phyloP scores from a whole-genome alignment of 495 filamentous ascomycete genomes.

The Penicillium daleae region DNA sequence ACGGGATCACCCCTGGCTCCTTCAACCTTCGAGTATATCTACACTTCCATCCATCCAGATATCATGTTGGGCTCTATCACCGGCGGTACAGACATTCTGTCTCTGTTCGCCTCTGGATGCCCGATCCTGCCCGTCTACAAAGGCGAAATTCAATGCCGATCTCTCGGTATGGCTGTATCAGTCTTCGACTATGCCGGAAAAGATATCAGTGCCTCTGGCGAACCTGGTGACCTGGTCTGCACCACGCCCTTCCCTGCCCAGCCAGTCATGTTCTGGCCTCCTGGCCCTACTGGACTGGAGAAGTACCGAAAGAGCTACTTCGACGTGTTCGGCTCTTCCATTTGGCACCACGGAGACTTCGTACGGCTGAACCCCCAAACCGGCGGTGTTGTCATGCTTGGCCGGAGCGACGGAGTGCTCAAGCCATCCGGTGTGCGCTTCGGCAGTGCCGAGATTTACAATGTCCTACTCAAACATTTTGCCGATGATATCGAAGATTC shows the following conservation, averaged over 20 bases:
- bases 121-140: conserved; percentile 82
- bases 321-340: conserved; percentile 66
- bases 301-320: conserved; percentile 88
- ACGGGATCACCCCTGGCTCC: conserved; percentile 91
- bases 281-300: conserved; percentile 64
- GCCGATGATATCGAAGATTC: conserved; percentile 77
- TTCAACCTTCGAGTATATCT: conserved; percentile 89
- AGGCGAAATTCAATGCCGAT: conserved; percentile 89
- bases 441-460: conserved; percentile 90
- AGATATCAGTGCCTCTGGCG: conserved; percentile 56
- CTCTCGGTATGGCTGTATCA: conserved; percentile 87
- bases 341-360: conserved; percentile 98
- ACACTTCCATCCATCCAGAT: conserved; percentile 71
- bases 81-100: conserved; percentile 92
- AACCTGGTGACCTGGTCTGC: conserved; percentile 91
- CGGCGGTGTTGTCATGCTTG: conserved; percentile 82
- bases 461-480: conserved; percentile 81
- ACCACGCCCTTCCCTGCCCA: conserved; percentile 85
- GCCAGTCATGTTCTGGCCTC: conserved; percentile 81
- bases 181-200: conserved; percentile 68
- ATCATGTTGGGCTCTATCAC: conserved; percentile 86
- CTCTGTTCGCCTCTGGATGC: conserved; percentile 84
- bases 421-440: conserved; percentile 89
- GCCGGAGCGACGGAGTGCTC: conserved; percentile 86
- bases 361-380: conserved; percentile 74